A percentile compares a stretch with the other conserved stretches of the same genome.
Evolutionary conservation across 106 monocot genomes (phyloP).

Genomic region (Dioscorea alata): DNA sequence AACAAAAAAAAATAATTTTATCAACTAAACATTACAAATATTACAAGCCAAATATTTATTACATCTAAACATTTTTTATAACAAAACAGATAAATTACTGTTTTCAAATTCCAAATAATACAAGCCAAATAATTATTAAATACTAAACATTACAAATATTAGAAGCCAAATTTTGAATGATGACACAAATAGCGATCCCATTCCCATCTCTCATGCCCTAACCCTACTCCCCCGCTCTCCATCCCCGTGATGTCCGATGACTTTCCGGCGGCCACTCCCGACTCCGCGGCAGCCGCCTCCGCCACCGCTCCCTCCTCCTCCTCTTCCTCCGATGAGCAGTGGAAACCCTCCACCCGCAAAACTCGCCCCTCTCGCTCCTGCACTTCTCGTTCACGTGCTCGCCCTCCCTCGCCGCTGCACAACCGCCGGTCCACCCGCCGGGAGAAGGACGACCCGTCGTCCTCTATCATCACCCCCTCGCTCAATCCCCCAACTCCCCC

Average conservation of each 20-base stretch:
- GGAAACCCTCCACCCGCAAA: slow-evolving; percentile 22
- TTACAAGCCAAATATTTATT: too few relatives aligned
- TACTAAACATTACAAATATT: too few relatives aligned
- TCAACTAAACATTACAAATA: too few relatives aligned
- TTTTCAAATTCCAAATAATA: too few relatives aligned
- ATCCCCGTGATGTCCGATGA: background rate
- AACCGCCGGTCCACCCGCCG: slow-evolving; percentile 14
- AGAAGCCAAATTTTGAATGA: too few relatives aligned
- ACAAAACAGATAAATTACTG: too few relatives aligned
- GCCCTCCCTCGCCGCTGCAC: background rate
- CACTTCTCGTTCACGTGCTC: slow-evolving; percentile 22
- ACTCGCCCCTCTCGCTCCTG: slow-evolving; percentile 47
- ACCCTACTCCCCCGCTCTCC: background rate
- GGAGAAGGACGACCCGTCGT: slow-evolving; percentile 27
- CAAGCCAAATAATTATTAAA: too few relatives aligned
- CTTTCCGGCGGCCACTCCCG: background rate
- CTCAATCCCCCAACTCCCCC: slow-evolving; percentile 25
- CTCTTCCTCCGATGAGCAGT: slow-evolving; percentile 19
- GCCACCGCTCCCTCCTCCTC: background rate
- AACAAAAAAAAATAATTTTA: too few relatives aligned
- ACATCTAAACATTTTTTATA: too few relatives aligned
- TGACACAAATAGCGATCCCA: too few relatives aligned
- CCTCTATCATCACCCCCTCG: slow-evolving; percentile 53
- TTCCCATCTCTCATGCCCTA: background rate
- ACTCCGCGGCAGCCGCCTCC: slow-evolving; percentile 7